Conservation (phyloP, 768 basidiomycete species). For the Boletus subparvulus region DNA sequence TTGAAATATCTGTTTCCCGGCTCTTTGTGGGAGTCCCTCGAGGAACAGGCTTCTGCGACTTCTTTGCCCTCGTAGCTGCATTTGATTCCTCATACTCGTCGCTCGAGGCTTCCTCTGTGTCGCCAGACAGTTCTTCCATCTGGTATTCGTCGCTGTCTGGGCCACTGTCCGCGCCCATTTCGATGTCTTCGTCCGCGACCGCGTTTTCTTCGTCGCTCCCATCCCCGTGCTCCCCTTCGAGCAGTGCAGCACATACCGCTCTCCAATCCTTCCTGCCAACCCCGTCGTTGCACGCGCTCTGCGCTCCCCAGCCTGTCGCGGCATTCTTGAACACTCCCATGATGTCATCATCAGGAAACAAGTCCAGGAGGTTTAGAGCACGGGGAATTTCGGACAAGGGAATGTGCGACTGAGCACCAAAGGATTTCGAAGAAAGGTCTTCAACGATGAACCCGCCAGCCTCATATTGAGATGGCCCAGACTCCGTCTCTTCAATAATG, state of each 20-base stretch:
- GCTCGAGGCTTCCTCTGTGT: slow-evolving; percentile 26
- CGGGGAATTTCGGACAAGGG: slow-evolving; percentile 55
- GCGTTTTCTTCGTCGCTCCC: slow-evolving; percentile 20
- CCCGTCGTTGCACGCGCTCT: slow-evolving; percentile 29
- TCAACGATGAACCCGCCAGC: slow-evolving; percentile 34
- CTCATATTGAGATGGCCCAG: slow-evolving; percentile 15
- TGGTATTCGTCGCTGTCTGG: slow-evolving; percentile 33
- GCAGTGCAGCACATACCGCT: slow-evolving; percentile 72
- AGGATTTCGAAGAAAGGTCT: slow-evolving; percentile 15
- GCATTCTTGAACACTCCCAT: slow-evolving; percentile 74
- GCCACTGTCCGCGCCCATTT: slow-evolving; percentile 24
- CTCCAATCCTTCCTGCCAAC: slow-evolving; percentile 75
- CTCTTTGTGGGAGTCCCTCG: slow-evolving; percentile 1
- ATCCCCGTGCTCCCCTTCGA: slow-evolving; percentile 43
- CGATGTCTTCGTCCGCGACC: slow-evolving; percentile 17
- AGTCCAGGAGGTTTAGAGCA: slow-evolving; percentile 61
- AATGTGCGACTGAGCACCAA: slow-evolving; percentile 36
- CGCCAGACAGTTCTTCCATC: slow-evolving; percentile 23
- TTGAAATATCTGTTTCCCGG: slow-evolving; percentile 1
- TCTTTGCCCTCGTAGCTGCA: slow-evolving; percentile 2
- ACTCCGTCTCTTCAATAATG: slow-evolving; percentile 26
- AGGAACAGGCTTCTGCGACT: slow-evolving; percentile 5
- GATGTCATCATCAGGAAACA: slow-evolving; percentile 72
- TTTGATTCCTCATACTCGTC: slow-evolving; percentile 32
- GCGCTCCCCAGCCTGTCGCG: slow-evolving; percentile 64